A percentile compares a stretch with the other conserved stretches of the same genome.
Evolutionary conservation across 805 yeast species (phyloP).

Genomic region (Candida bentonensis): DNA sequence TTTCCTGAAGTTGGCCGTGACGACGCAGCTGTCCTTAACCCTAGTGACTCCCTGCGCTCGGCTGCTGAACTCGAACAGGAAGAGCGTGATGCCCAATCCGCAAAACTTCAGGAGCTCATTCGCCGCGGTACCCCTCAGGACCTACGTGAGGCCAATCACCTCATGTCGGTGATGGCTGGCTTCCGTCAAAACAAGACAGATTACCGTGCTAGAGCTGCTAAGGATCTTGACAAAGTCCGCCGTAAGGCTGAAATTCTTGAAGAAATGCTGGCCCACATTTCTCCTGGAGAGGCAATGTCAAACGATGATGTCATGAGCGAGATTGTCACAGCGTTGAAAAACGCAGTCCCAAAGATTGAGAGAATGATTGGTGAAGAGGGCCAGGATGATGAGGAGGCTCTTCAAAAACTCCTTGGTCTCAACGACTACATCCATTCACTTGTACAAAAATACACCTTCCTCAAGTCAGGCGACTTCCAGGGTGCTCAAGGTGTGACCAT

Average conservation of each 20-base stretch:
- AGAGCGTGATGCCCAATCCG: slow-evolving; percentile 83
- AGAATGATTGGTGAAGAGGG: slow-evolving; percentile 72
- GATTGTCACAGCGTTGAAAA: slow-evolving; percentile 61
- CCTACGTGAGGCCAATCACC: slow-evolving; percentile 85
- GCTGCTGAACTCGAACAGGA: slow-evolving; percentile 85
- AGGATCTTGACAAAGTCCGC: slow-evolving; percentile 70
- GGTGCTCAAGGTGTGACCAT: slow-evolving; percentile 39
- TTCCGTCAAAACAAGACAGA: slow-evolving; percentile 69
- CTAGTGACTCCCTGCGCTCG: slow-evolving; percentile 73
- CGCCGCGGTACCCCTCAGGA: slow-evolving; percentile 94
- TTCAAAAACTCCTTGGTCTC: slow-evolving; percentile 47
- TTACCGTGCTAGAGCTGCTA: slow-evolving; percentile 64
- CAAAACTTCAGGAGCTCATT: slow-evolving; percentile 88
- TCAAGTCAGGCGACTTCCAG: slow-evolving; percentile 48
- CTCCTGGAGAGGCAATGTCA: slow-evolving; percentile 22
- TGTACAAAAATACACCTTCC: slow-evolving; percentile 47
- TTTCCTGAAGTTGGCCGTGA: slow-evolving; percentile 87
- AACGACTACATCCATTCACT: slow-evolving; percentile 66
- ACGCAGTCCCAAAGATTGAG: slow-evolving; percentile 75
- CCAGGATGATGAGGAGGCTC: slow-evolving; percentile 47
- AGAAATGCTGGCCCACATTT: slow-evolving; percentile 54
- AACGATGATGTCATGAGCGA: slow-evolving; percentile 66
- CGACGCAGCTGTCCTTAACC: slow-evolving; percentile 87
- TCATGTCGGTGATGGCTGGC: slow-evolving; percentile 98
- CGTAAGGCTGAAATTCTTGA: slow-evolving; percentile 77